A percentile compares a stretch with the other conserved stretches of the same genome.
Evolutionary conservation across 1,284 basidiomycete species (phyloP).

Genomic region (Phellopilus nigrolimitatus): DNA sequence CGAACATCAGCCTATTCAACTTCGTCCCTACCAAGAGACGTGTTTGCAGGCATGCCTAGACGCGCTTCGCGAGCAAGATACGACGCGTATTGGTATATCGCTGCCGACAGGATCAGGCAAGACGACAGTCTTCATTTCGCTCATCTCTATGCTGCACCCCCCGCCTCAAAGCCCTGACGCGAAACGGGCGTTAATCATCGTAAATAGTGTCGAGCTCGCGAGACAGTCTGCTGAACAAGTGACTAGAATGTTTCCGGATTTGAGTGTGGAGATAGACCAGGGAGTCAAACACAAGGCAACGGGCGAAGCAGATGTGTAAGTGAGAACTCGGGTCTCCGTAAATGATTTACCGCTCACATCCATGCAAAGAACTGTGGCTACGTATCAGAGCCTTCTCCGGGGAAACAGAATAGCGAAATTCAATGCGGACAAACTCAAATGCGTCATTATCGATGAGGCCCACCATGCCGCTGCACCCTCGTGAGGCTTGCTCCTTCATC

Average conservation of each 20-base stretch:
- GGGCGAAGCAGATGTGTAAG: slow-evolving; percentile 82
- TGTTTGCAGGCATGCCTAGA: slow-evolving; percentile 77
- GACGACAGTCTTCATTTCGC: slow-evolving; percentile 85
- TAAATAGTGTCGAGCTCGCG: slow-evolving; percentile 86
- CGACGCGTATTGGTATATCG: slow-evolving; percentile 84
- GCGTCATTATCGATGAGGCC: slow-evolving; percentile 89
- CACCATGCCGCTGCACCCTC: slow-evolving; percentile 93
- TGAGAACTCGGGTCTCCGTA: slow-evolving; percentile 19
- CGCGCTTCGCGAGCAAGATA: slow-evolving; percentile 55
- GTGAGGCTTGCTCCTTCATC: slow-evolving; percentile 38
- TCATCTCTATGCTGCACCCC: slow-evolving; percentile 58
- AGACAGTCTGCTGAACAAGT: slow-evolving; percentile 82
- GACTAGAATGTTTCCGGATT: slow-evolving; percentile 59
- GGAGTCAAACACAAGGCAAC: slow-evolving; percentile 71
- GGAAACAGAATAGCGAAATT: slow-evolving; percentile 75
- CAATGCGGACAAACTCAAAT: slow-evolving; percentile 66
- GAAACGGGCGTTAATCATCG: slow-evolving; percentile 71
- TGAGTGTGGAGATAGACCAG: slow-evolving; percentile 91
- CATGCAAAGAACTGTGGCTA: slow-evolving; percentile 74
- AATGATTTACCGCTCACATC: slow-evolving; percentile 7
- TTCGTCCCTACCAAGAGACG: slow-evolving; percentile 90
- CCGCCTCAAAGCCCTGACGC: slow-evolving; percentile 41
- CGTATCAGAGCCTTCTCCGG: slow-evolving; percentile 83
- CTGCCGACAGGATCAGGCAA: slow-evolving; percentile 92
- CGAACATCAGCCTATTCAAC: slow-evolving; percentile 27